phyloP scores from a whole-genome alignment of 371 early-diverging fungal species.

The Conidiobolus incongruus region DNA sequence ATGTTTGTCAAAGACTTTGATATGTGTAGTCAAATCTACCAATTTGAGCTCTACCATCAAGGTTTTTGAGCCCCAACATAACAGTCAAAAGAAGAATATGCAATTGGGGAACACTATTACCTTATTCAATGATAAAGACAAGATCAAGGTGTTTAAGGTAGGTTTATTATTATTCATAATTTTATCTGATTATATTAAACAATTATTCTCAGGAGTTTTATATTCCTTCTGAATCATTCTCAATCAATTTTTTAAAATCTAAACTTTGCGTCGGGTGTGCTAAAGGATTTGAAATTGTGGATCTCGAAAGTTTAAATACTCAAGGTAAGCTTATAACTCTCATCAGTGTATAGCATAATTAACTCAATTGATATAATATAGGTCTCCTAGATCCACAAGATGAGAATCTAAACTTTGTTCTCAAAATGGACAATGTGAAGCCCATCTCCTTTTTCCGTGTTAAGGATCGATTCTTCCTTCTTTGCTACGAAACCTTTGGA shows the following conservation, averaged over 20 bases:
- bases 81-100: background rate
- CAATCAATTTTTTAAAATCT: slow-evolving; percentile 54
- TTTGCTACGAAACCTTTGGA: slow-evolving; percentile 85
- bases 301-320: slow-evolving; percentile 52
- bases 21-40: slow-evolving; percentile 45
- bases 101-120: too few species aligned
- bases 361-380: background rate
- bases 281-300: slow-evolving; percentile 82
- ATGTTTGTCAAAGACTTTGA: slow-evolving; percentile 37
- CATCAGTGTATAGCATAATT: too few species aligned
- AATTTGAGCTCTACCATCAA: slow-evolving; percentile 43
- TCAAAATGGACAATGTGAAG: slow-evolving; percentile 31
- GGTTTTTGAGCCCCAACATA: slow-evolving; percentile 27
- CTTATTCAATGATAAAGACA: too few species aligned
- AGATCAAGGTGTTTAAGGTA: too few species aligned
- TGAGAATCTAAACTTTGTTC: slow-evolving; percentile 52
- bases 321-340: slow-evolving; percentile 11
- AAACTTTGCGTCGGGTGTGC: slow-evolving; percentile 66
- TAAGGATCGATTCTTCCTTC: slow-evolving; percentile 42
- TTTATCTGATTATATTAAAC: background rate
- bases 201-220: slow-evolving; percentile 83
- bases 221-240: slow-evolving; percentile 57
- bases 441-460: slow-evolving; percentile 71
- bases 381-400: slow-evolving; percentile 56
- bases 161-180: too few species aligned